A percentile compares a stretch with the other conserved stretches of the same genome.
phyloP scores from a whole-genome alignment of 73 alveolate species.

The Symbiodinium pilosum region DNA sequence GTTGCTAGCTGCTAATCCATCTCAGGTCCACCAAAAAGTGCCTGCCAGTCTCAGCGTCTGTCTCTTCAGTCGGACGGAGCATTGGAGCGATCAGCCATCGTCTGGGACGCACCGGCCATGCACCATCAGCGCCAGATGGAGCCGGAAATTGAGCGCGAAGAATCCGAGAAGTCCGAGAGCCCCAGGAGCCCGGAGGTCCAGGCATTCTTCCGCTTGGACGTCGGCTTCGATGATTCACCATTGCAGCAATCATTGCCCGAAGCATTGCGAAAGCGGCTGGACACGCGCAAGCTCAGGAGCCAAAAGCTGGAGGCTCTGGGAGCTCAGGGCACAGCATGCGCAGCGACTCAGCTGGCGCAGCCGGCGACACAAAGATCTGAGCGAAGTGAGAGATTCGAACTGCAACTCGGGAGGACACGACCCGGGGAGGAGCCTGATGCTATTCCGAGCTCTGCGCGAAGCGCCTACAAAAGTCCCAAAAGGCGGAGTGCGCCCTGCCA shows the following conservation, averaged over 20 bases:
- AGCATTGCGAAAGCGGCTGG: slow-evolving; percentile 53
- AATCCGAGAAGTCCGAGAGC: too few species aligned
- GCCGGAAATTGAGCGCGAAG: not conserved
- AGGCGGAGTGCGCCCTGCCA: too few species aligned
- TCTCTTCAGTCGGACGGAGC: too few species aligned
- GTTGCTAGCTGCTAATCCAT: too few species aligned
- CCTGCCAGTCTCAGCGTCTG: too few species aligned
- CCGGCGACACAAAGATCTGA: not conserved
- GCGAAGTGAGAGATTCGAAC: not conserved
- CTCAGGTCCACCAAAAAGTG: too few species aligned
- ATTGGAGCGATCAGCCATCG: too few species aligned
- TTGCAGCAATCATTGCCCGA: not conserved
- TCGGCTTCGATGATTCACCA: not conserved
- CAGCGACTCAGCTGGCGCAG: not conserved
- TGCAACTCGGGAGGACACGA: not conserved
- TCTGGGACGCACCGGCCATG: slow-evolving; percentile 72
- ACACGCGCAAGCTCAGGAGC: slow-evolving; percentile 22
- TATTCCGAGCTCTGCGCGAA: too few species aligned
- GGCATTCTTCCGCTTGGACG: not conserved
- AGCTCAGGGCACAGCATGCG: not conserved
- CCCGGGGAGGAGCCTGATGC: not conserved
- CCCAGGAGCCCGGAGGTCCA: too few species aligned
- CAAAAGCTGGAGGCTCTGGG: not conserved
- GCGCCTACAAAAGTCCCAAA: too few species aligned
- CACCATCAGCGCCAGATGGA: not conserved